Percentiles rank a stretch among this genome's conserved stretches.
phyloP scores from a whole-genome alignment of 2,329 filamentous ascomycete genomes.

The Pseudopithomyces chartarum region DNA sequence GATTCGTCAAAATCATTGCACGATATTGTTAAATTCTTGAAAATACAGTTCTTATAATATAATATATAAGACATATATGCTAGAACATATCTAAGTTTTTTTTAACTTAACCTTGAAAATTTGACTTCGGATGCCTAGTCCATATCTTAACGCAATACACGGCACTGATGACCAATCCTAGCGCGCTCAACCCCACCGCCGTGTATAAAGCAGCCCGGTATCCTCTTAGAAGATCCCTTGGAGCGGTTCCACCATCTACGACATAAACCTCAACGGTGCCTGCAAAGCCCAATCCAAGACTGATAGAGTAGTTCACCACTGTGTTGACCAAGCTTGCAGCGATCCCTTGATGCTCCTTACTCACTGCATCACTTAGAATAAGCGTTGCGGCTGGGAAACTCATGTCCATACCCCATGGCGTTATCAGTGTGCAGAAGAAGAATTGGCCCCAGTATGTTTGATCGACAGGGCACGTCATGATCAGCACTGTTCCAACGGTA shows the following conservation, averaged over 20 bases:
- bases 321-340: slow-evolving; percentile 48
- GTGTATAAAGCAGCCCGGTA: slow-evolving; percentile 48
- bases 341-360: slow-evolving; percentile 48
- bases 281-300: slow-evolving; percentile 49
- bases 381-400: slow-evolving; percentile 48
- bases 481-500: slow-evolving; percentile 43
- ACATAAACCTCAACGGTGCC: slow-evolving; percentile 49
- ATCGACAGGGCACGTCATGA: slow-evolving; percentile 46
- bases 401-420: slow-evolving; percentile 50
- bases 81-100: no score
- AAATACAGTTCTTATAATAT: no score
- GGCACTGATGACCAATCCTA: slow-evolving; percentile 31
- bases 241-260: slow-evolving; percentile 36
- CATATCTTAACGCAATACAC: slow-evolving; percentile 30
- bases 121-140: background rate
- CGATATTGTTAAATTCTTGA: no score
- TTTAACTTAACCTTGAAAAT: no score
- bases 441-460: slow-evolving; percentile 51
- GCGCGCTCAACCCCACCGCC: slow-evolving; percentile 42
- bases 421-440: slow-evolving; percentile 40
- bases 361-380: slow-evolving; percentile 46
- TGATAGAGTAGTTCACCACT: slow-evolving; percentile 51
- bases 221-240: slow-evolving; percentile 39
- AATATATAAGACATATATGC: no score
- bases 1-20: no score